Evolutionary conservation across 352 stramenopile genomes (phyloP), one percentile per base, ranked within the genome.

Genomic region (Pythium oligandrum): DNA sequence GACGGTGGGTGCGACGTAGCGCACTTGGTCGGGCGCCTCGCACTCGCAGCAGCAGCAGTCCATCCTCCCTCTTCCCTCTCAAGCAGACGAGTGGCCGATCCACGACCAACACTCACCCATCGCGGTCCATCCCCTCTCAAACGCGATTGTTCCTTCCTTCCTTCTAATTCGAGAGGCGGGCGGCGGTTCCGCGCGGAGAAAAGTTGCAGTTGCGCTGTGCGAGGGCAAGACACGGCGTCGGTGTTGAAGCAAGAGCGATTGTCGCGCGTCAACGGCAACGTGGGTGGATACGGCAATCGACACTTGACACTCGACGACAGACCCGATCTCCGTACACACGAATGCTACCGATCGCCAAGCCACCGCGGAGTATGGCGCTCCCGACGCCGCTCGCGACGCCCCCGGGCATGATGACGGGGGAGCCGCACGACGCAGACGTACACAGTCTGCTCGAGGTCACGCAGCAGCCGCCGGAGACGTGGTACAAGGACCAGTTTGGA

Each of bases 401-500:
- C 26, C 57, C 46, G 17, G 17, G 17, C 17, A 26, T 26, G 17
- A 26, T 26, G 17, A 26, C 17, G 17, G 17, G 17, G 17, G 17
- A 26, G 17, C 17, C 17, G 0, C 17, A 26, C 17, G 17, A 26
- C 17, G 12, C 38, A 12, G 38, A 12, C 38, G 38, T 8, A 12
- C 61, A 79, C 39, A 67, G 59, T 12, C 57, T 64, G 48, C 57
- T 90, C 4, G 68, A 77, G 56, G 72, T 90, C 48, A 62, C 62
- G 33, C 64, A 76, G 60, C 77, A 90, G 51, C 80, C 80, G 39
- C 80, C 80, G 0, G 52, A 64, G 37, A 80, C 64, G 35, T 90
- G 78, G 77, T 90, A 88, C 64, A 90, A 90, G 56, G 80, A 90
- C 59, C 80, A 90, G 65, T 86, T 77, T 46, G 80, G 80, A 1